Evolutionary conservation across 768 basidiomycete genomes (phyloP).

Genomic region (Hortiboletus campestris): DNA sequence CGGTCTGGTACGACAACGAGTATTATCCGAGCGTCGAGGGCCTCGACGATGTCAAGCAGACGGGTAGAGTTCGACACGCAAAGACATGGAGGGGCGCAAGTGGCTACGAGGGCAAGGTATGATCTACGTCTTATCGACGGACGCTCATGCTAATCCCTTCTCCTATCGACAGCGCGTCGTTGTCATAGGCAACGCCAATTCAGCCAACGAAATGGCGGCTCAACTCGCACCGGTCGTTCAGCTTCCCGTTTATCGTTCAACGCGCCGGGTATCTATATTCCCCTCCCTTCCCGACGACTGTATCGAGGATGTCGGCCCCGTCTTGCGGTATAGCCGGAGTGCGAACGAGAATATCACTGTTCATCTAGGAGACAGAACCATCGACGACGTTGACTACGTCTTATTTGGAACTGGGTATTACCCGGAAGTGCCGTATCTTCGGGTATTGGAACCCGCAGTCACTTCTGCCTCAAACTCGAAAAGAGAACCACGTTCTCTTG

Average conservation of each 20-base stretch:
- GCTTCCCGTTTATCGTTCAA: constrained; percentile 46
- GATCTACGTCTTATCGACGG: neutral
- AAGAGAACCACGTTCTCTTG: constrained; percentile 5
- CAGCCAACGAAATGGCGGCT: constrained; percentile 51
- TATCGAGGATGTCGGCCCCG: constrained; percentile 44
- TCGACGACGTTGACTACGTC: constrained; percentile 43
- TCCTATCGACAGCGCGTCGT: constrained; percentile 38
- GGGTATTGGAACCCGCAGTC: constrained; percentile 22
- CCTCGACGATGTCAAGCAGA: constrained; percentile 34
- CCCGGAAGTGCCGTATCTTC: constrained; percentile 41
- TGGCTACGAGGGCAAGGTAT: constrained; percentile 36
- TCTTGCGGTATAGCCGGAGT: constrained; percentile 32
- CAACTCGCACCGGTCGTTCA: constrained; percentile 40
- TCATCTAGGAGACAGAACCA: constrained; percentile 35
- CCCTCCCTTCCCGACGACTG: constrained; percentile 41
- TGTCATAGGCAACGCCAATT: constrained; percentile 52
- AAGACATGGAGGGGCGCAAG: constrained; percentile 41
- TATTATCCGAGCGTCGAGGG: constrained; percentile 46
- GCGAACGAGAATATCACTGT: constrained; percentile 31
- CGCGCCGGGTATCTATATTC: constrained; percentile 43
- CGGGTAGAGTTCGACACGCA: constrained; percentile 42
- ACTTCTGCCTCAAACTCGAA: neutral
- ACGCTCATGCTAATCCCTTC: neutral
- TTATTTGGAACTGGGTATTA: constrained; percentile 49
- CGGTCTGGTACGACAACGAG: constrained; percentile 45